A percentile compares a stretch with the other conserved stretches of the same genome.
These are phyloP conservation scores for Fusarium sp. DNA, from an alignment of 2,329 filamentous ascomycete species.

Conservation along the genomic window DNA sequence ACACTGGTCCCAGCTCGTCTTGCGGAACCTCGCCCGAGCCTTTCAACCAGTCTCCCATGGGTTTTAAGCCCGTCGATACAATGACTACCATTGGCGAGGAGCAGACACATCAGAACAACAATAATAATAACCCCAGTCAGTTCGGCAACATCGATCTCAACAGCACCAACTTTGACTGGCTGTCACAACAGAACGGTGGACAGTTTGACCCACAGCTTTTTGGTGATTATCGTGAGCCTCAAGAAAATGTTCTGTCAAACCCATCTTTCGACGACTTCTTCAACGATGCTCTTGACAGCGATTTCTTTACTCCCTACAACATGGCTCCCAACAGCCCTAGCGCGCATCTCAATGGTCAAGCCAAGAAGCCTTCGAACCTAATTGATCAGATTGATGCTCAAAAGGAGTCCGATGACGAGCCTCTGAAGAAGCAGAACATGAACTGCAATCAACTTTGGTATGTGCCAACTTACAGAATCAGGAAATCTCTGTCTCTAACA, in stretches of 20 bases:
- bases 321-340: constrained; percentile 61
- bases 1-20: constrained; percentile 68
- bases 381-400: constrained; percentile 81
- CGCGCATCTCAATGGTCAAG: constrained; percentile 31
- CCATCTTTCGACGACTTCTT: constrained; percentile 77
- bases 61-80: constrained; percentile 70
- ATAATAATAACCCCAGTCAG: constrained; percentile 48
- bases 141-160: constrained; percentile 53
- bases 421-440: constrained; percentile 67
- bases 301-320: constrained; percentile 85
- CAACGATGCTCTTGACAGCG: constrained; percentile 81
- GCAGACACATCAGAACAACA: constrained; percentile 55
- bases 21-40: constrained; percentile 84
- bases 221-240: constrained; percentile 89
- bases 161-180: constrained; percentile 73
- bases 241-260: constrained; percentile 78
- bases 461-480: constrained; percentile 47
- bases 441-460: constrained; percentile 95
- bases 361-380: constrained; percentile 69
- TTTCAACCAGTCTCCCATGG: constrained; percentile 73
- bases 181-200: constrained; percentile 82
- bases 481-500: constrained; percentile 50
- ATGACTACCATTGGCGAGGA: constrained; percentile 74
- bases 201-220: constrained; percentile 93
- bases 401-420: constrained; percentile 75